Base-by-base conservation (phyloP, 2,329 filamentous ascomycete species). In the Escovopsis sp. region DNA sequence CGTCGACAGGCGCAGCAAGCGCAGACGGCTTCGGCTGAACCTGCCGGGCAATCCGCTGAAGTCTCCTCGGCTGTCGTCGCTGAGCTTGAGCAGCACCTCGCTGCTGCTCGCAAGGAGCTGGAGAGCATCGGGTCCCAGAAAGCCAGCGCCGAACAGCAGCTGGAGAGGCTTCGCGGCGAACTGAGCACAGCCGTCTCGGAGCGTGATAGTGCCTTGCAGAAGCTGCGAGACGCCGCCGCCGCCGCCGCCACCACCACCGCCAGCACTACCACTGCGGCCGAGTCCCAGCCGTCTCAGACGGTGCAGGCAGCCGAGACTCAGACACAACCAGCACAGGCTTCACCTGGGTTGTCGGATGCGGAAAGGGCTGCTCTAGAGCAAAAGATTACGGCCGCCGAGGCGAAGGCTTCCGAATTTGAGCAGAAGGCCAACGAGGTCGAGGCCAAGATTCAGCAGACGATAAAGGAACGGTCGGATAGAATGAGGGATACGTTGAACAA, bases 401-500 rank as follows among this genome's bases (percentile, higher is more conserved):
- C 74, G 26, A 75, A 70, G 54, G 75, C 81, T 8, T 67, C 70
- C 3, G 78, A 82, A 50, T 72, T 74, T 38, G 80, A 86, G 54
- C 64, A 68, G 12, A 81, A 80, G 58, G 72, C 67, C 1, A 70
- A 73, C 42, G 74, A 79, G 46, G 65, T 82, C 12, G 82, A 88
- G 54, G 72, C 75, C 28, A 70, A 68, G 43, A 71, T 77, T 38
- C 67, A 75, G 43, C 64, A 62, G 33, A 77, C 72, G 10, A 68
- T 84, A 45, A 82, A 82, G 52, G 66, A 71, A 41, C 72, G 79
- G 37, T 78, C 77, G 1, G 75, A 84, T 36, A 74, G 73, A 56
- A 82, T 85, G 80, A 82, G 79, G 53, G 69, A 73, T 19, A 63
- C 72, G 2, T 63, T 85, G 40, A 81, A 79, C 52, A 78, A 75